These are phyloP conservation scores for Neoconidiobolus thromboides DNA, from an alignment of 371 early-diverging fungal genomes.

Conservation along the genomic window DNA sequence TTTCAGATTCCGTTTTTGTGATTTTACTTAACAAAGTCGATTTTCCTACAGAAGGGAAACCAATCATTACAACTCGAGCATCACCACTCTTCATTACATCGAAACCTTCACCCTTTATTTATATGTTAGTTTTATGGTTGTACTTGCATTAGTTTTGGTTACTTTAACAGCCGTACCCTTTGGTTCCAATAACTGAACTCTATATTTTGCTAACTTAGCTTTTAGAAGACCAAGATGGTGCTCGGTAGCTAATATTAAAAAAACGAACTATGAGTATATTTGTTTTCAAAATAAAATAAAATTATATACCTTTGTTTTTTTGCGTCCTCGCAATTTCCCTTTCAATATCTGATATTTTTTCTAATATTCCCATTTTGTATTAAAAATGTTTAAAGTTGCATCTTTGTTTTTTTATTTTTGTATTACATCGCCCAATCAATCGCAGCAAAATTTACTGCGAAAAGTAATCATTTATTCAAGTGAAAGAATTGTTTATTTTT, in stretches of 20 bases:
- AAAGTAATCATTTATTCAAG: too few relatives aligned
- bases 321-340: conserved; percentile 50
- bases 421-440: too few relatives aligned
- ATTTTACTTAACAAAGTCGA: conserved; percentile 89
- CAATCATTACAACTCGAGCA: conserved; percentile 96
- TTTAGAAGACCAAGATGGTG: conserved; percentile 94
- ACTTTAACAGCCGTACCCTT: conserved; percentile 56
- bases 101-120: conserved; percentile 72
- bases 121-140: not conserved
- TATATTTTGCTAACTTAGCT: conserved; percentile 87
- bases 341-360: conserved; percentile 64
- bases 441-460: too few relatives aligned
- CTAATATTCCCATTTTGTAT: conserved; percentile 67
- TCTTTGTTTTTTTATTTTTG: too few relatives aligned
- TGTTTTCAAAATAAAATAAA: not conserved
- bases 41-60: conserved; percentile 99
- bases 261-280: not conserved
- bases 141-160: not conserved
- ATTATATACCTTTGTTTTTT: conserved; percentile 38
- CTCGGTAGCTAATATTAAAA: conserved; percentile 53
- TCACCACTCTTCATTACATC: conserved; percentile 97
- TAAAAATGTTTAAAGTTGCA: too few relatives aligned
- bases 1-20: conserved; percentile 89
- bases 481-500: too few relatives aligned
- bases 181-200: conserved; percentile 85